phyloP scores from a whole-genome alignment of 2,329 filamentous ascomycete genomes.

The Cytospora piceae region DNA sequence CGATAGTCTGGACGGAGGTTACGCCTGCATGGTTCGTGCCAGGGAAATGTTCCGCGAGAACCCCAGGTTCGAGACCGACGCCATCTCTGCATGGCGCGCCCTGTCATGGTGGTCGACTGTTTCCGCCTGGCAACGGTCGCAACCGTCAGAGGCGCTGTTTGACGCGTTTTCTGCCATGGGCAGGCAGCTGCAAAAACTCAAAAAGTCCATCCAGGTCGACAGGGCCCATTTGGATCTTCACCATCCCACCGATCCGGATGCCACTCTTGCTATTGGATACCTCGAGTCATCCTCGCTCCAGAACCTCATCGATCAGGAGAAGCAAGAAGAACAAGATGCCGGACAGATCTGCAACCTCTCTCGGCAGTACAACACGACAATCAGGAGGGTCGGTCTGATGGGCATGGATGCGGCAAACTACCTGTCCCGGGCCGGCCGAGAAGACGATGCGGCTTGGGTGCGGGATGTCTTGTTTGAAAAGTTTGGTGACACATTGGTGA shows the following conservation, averaged over 20 bases:
- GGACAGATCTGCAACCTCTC: slow-evolving; percentile 20
- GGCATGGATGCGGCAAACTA: slow-evolving; percentile 53
- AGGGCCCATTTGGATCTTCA: slow-evolving; percentile 58
- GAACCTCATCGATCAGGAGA: slow-evolving; percentile 37
- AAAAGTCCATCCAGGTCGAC: slow-evolving; percentile 46
- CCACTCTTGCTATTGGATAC: slow-evolving; percentile 49
- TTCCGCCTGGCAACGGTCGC: slow-evolving; percentile 49
- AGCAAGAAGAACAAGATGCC: slow-evolving; percentile 21
- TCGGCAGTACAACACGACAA: slow-evolving; percentile 33
- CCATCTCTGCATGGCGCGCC: slow-evolving; percentile 50
- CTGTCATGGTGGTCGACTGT: slow-evolving; percentile 59
- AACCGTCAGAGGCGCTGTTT: slow-evolving; percentile 53
- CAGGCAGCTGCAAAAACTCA: slow-evolving; percentile 39
- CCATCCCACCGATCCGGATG: slow-evolving; percentile 56
- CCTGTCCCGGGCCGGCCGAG: slow-evolving; percentile 46
- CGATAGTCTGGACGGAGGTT: slow-evolving; percentile 54
- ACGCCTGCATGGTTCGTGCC: slow-evolving; percentile 52
- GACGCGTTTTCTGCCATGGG: slow-evolving; percentile 56
- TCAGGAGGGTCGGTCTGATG: slow-evolving; percentile 42
- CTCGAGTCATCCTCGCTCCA: slow-evolving; percentile 29
- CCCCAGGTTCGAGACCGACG: slow-evolving; percentile 41
- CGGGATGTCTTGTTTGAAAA: slow-evolving; percentile 39
- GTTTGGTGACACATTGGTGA: slow-evolving; percentile 17
- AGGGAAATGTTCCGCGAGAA: slow-evolving; percentile 46
- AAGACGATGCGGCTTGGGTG: slow-evolving; percentile 47